Percentiles rank a stretch among this genome's conserved stretches.
Conservation (phyloP, 495 filamentous ascomycete genomes). For the Tuber aestivum region DNA sequence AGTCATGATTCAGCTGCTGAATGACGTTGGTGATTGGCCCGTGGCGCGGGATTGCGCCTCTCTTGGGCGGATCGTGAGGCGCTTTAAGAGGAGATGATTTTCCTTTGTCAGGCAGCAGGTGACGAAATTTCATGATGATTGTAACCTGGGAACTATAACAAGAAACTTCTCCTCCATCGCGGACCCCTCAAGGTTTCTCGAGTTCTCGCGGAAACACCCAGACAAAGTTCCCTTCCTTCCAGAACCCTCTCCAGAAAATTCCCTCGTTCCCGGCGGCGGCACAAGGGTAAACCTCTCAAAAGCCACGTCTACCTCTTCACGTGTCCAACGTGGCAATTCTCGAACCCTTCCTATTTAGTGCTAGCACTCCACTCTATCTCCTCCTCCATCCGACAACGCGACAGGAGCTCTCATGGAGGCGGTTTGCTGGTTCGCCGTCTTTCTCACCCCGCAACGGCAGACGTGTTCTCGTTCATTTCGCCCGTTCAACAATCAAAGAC, state of each 20-base stretch:
- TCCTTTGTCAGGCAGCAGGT: neutral
- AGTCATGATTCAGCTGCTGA: constrained; percentile 33
- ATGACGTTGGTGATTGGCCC: constrained; percentile 23
- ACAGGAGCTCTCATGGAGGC: neutral
- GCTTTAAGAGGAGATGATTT: neutral
- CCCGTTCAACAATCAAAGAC: neutral
- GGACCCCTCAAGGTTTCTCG: neutral
- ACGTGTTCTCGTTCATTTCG: constrained; percentile 1
- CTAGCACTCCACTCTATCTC: neutral
- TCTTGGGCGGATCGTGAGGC: neutral
- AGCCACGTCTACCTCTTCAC: constrained; percentile 1
- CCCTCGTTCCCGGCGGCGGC: neutral
- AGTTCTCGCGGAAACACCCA: neutral
- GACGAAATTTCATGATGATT: neutral
- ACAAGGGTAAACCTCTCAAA: neutral
- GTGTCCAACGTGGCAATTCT: constrained; percentile 6
- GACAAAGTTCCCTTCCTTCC: neutral
- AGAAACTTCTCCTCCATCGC: neutral
- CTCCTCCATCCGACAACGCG: constrained; percentile 1
- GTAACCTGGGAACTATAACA: neutral
- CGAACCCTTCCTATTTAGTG: constrained; percentile 1
- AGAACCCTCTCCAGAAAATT: neutral
- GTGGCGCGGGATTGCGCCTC: constrained; percentile 28
- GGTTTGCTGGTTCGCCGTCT: neutral
- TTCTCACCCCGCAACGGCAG: neutral